Percentiles rank a stretch among this genome's conserved stretches.
Evolutionary conservation across 1,284 basidiomycete species (phyloP).

Genomic region (Erythrobasidium hasegawianum): DNA sequence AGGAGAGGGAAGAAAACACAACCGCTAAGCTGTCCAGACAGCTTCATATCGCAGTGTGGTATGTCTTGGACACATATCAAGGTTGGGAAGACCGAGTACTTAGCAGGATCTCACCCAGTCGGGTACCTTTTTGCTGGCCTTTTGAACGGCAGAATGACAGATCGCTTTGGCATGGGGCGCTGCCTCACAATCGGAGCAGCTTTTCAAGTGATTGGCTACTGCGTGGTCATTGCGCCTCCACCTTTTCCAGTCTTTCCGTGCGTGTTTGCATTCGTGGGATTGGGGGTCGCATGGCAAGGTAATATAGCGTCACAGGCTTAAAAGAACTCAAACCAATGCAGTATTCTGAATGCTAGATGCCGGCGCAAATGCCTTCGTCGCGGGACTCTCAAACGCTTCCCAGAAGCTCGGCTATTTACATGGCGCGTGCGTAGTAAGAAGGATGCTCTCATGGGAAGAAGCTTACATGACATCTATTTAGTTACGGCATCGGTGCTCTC

Average conservation of each 20-base stretch:
- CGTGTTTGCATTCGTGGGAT: no score
- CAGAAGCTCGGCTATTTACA: constrained; percentile 25
- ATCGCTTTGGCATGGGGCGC: constrained; percentile 22
- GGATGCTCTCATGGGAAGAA: no score
- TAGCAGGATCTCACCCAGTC: no score
- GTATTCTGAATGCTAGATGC: no score
- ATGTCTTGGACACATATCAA: no score
- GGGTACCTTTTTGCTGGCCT: not conserved
- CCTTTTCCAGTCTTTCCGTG: constrained; percentile 23
- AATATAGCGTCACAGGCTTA: no score
- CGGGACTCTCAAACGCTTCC: constrained; percentile 9
- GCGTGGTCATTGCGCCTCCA: constrained; percentile 24
- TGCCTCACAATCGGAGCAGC: constrained; percentile 13
- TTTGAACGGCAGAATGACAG: constrained; percentile 11
- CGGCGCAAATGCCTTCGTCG: constrained; percentile 24
- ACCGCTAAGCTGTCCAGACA: not conserved
- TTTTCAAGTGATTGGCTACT: not conserved
- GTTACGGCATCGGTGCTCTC: constrained; percentile 21
- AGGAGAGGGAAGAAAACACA: no score
- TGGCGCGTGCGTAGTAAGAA: constrained; percentile 2
- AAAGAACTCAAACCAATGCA: no score
- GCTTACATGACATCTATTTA: no score
- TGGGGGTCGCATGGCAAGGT: constrained; percentile 20
- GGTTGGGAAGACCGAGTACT: no score
- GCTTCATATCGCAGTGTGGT: constrained; percentile 19